A percentile compares a stretch with the other conserved stretches of the same genome.
Conservation (phyloP, 129 eudicot species). For the Solidago caesia region DNA sequence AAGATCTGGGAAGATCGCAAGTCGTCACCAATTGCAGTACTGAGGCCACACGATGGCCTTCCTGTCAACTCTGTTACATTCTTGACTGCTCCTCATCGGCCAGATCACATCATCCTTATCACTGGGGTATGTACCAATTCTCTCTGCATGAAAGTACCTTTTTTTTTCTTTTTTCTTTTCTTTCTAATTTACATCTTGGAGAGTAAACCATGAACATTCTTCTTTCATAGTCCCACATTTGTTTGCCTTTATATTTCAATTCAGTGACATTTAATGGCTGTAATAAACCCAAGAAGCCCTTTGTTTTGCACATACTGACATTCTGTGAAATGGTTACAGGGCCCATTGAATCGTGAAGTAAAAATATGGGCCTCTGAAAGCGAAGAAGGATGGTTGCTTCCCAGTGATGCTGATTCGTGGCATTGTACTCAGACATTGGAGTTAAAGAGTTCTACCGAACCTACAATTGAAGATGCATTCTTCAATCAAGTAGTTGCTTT, state of each 20-base stretch:
- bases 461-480: slow-evolving; percentile 69
- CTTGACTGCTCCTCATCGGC: slow-evolving; percentile 76
- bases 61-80: slow-evolving; percentile 19
- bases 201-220: background rate
- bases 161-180: background rate
- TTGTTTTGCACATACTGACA: slow-evolving; percentile 6
- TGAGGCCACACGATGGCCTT: slow-evolving; percentile 22
- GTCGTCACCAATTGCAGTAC: slow-evolving; percentile 8
- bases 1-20: slow-evolving; percentile 40
- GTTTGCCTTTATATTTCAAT: background rate
- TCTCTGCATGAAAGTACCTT: background rate
- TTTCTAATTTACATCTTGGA: background rate
- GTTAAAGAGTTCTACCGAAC: slow-evolving; percentile 63
- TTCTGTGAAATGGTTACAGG: slow-evolving; percentile 41
- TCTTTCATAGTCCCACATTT: background rate
- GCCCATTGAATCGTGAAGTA: slow-evolving; percentile 83
- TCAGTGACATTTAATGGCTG: background rate
- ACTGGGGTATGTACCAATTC: slow-evolving; percentile 60
- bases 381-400: slow-evolving; percentile 99
- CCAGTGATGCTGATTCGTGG: slow-evolving; percentile 97
- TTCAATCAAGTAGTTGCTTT: slow-evolving; percentile 88
- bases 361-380: slow-evolving; percentile 90
- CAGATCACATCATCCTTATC: slow-evolving; percentile 88
- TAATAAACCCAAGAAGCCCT: background rate
- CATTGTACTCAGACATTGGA: slow-evolving; percentile 82